phyloP scores from a whole-genome alignment of 768 basidiomycete species.

The Auriscalpium microsporum region DNA sequence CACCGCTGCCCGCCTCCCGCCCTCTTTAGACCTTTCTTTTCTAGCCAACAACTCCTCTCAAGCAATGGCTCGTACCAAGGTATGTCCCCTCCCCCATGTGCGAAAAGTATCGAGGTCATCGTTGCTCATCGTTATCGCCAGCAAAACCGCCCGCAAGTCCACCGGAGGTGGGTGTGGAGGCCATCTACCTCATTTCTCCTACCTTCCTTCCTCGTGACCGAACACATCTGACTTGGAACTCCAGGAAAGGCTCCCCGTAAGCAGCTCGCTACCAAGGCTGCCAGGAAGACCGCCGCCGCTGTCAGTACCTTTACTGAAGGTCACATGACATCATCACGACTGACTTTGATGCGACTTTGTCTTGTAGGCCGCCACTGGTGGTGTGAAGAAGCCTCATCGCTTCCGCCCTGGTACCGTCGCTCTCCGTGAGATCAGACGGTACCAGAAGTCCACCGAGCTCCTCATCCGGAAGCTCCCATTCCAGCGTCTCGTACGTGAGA shows the following conservation, averaged over 20 bases:
- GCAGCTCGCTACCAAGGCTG: conserved; percentile 93
- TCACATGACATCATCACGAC: not conserved
- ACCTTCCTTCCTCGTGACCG: conserved; percentile 7
- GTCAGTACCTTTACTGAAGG: conserved; percentile 32
- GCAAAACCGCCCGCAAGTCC: conserved; percentile 99
- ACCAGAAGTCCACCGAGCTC: conserved; percentile 98
- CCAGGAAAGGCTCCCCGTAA: conserved; percentile 86
- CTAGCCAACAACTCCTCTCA: conserved; percentile 11
- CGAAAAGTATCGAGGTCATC: conserved; percentile 1
- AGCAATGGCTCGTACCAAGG: conserved; percentile 86
- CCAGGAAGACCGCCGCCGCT: conserved; percentile 73
- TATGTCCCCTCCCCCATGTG: conserved; percentile 20
- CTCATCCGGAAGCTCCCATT: conserved; percentile 99
- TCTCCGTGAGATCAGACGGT: conserved; percentile 95
- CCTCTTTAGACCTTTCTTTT: conserved; percentile 10
- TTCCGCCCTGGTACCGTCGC: conserved; percentile 98
- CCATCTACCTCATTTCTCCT: conserved; percentile 12
- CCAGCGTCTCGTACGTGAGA: conserved; percentile 96
- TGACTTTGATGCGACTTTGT: too few relatives aligned
- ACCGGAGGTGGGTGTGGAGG: conserved; percentile 73
- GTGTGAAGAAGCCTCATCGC: conserved; percentile 99
- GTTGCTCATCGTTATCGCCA: conserved; percentile 29
- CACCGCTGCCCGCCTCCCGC: conserved; percentile 8
- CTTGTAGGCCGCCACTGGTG: conserved; percentile 69
- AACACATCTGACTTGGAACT: conserved; percentile 20